These are phyloP conservation scores for Plasmodium vivax DNA, from an alignment of 169 alveolate species.

Conservation along the genomic window DNA sequence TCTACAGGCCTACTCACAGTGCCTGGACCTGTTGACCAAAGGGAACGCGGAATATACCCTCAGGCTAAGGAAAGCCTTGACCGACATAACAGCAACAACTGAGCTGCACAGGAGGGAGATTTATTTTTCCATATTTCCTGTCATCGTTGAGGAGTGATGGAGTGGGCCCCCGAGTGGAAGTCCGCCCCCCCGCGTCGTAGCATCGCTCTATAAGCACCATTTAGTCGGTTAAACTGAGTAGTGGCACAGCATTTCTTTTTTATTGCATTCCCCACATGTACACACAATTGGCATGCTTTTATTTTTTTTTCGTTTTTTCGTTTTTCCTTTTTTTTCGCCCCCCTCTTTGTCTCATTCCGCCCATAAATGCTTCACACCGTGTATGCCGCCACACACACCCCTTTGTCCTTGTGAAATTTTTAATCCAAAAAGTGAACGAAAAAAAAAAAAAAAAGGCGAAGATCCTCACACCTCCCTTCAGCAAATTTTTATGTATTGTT, in stretches of 20 bases:
- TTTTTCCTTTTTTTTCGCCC: not conserved
- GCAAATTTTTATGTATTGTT: conserved; percentile 2
- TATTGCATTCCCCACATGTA: not conserved
- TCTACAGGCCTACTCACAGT: conserved; percentile 70
- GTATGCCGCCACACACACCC: not conserved
- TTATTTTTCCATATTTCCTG: conserved; percentile 72
- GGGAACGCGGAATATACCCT: conserved; percentile 66
- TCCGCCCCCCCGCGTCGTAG: not conserved
- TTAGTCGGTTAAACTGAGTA: not conserved
- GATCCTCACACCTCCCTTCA: not conserved
- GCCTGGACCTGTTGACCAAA: conserved; percentile 47
- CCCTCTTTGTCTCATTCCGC: not conserved
- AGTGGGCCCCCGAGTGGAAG: not conserved
- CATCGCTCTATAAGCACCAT: not conserved
- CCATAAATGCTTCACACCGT: not conserved
- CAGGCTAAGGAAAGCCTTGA: conserved; percentile 31
- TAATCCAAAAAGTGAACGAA: not conserved
- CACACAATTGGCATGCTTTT: not conserved
- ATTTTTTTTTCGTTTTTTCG: no score
- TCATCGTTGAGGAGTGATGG: conserved; percentile 39
- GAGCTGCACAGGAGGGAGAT: conserved; percentile 43
- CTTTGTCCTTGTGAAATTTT: conserved; percentile 18
- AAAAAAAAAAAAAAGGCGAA: not conserved
- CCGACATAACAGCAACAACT: conserved; percentile 32
- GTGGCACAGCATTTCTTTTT: not conserved